Percentiles rank a stretch among this genome's conserved stretches.
These are phyloP conservation scores for Suhomyces kunorum DNA, from an alignment of 1,139 yeast genomes.

Conservation along the genomic window DNA sequence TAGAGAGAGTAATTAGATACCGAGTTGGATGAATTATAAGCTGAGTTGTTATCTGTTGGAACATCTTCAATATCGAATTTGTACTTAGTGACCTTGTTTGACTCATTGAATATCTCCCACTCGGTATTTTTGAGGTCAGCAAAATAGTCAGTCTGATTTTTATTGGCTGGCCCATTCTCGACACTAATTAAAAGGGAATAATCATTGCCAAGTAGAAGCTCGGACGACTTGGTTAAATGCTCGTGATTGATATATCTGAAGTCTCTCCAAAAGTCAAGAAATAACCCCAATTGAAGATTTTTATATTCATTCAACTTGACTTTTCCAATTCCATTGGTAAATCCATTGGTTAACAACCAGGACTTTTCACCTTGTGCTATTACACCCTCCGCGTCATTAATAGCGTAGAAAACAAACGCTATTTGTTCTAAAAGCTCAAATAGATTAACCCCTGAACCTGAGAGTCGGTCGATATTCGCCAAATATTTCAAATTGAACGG, in stretches of 20 bases:
- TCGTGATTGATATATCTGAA: conserved; percentile 32
- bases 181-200: conserved; percentile 21
- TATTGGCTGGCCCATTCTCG: conserved; percentile 7
- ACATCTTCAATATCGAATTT: conserved; percentile 16
- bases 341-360: conserved; percentile 29
- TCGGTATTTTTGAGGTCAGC: conserved; percentile 22
- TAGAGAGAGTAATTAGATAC: conserved; percentile 22
- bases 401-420: conserved; percentile 30
- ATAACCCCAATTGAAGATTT: conserved; percentile 33
- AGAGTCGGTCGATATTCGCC: conserved; percentile 39
- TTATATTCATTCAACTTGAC: conserved; percentile 29
- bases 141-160: conserved; percentile 20
- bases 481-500: conserved; percentile 41
- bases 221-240: conserved; percentile 5
- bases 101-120: conserved; percentile 21
- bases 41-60: conserved; percentile 6
- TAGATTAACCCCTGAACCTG: conserved; percentile 34
- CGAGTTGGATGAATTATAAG: conserved; percentile 4
- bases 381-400: conserved; percentile 25
- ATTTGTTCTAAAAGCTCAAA: conserved; percentile 35
- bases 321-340: conserved; percentile 29
- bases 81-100: conserved; percentile 11
- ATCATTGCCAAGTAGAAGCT: conserved; percentile 16
- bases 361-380: conserved; percentile 1
- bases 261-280: conserved; percentile 42